Conservation (phyloP, 2,329 filamentous ascomycete genomes). For the Aspergillus carbonarius region DNA sequence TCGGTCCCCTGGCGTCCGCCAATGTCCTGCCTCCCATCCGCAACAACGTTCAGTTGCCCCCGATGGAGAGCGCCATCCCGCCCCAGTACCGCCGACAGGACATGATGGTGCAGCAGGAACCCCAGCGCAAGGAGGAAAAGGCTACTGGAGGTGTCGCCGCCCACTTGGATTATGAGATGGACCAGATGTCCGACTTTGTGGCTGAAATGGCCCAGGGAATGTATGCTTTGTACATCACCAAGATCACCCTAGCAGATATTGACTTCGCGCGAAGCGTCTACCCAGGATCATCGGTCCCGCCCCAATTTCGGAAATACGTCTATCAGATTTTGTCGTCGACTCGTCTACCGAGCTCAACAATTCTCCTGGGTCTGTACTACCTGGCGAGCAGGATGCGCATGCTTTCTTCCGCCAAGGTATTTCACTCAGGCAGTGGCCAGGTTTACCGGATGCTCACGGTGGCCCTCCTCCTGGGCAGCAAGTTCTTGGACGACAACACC, state of each 20-base stretch:
- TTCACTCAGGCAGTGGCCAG: constrained; percentile 62
- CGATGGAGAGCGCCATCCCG: constrained; percentile 43
- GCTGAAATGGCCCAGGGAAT: constrained; percentile 80
- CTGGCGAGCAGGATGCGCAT: constrained; percentile 79
- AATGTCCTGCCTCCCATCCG: constrained; percentile 44
- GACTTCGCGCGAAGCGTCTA: constrained; percentile 63
- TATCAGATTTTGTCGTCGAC: constrained; percentile 88
- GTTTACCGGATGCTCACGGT: constrained; percentile 87
- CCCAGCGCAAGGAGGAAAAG: constrained; percentile 60
- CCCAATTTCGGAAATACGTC: constrained; percentile 87
- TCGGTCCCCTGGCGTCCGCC: constrained; percentile 33
- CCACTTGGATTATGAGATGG: constrained; percentile 95
- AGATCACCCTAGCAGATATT: constrained; percentile 61
- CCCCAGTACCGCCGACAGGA: constrained; percentile 45
- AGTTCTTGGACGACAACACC: constrained; percentile 95
- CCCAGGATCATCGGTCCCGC: constrained; percentile 61
- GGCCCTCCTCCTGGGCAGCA: constrained; percentile 82
- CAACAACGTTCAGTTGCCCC: constrained; percentile 39
- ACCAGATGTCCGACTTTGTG: constrained; percentile 93
- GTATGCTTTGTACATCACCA: constrained; percentile 59
- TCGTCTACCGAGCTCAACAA: constrained; percentile 84
- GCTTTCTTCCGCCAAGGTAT: constrained; percentile 58
- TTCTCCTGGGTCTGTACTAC: constrained; percentile 87
- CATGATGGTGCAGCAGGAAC: constrained; percentile 35
- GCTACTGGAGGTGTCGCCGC: constrained; percentile 84